Base-by-base conservation (phyloP, 83 land plant genomes). In the Thuja plicata region DNA sequence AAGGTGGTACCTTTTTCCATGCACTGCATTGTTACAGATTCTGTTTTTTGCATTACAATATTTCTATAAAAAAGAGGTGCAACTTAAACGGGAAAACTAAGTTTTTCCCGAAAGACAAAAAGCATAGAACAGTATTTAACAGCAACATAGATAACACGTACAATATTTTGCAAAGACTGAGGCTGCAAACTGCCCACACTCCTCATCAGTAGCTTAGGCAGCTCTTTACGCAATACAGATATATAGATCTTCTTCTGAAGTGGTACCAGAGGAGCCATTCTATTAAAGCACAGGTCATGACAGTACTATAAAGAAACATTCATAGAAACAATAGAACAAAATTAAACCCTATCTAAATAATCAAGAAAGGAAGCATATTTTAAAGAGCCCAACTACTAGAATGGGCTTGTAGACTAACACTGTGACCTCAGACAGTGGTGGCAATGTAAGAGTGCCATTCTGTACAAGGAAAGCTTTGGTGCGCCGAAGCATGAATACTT, bases 361-460 rank as follows among this genome's bases (percentile, higher is more conserved):
- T 10, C 8, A 86, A 84, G 41, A 15, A 60, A 16, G 37, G 60
- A 16, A n/a, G 8, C 87, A 80, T 35, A 21, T 87, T 30, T 7
- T 70, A 46, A 87, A 60, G 87, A 27, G 6, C 13, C 38, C 43
- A 40, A 60, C 71, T 40, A 37, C 66, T 74, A 50, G 27, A 35
- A n/a, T 66, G 32, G 32, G 60, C 8, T 45, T 43, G 55, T 60
- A 38, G 73, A 77, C 97, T 89, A 83, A 97, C 99, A 97, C 89
- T 4, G 99, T 95, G 43, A 95, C 94, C 91, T 97, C 97, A 88
- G 98, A 93, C 15, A 97, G 94, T 77, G 96, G 96, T 81, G 99
- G 99, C 90, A 97, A 89, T 35, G 76, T 55, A 40, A 97, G 91
- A 78, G 85, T 92, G 87, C 96, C 98, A 86, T 87, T 91, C 55